Evolutionary conservation across 768 basidiomycete genomes (phyloP).

Genomic region (Tulasnella sp.): DNA sequence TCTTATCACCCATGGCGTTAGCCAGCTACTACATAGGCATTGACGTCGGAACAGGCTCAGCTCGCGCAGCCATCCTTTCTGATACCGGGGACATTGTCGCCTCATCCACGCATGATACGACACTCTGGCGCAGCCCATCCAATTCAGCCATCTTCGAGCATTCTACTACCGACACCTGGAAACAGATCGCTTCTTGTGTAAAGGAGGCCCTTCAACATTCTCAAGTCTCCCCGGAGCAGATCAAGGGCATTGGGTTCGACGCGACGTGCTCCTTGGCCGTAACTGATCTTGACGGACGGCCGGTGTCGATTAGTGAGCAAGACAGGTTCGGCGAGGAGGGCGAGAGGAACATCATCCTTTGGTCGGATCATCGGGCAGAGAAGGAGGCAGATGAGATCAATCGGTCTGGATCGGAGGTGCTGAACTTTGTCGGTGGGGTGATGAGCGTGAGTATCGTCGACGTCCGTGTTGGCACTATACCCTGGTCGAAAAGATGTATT

Average conservation of each 20-base stretch:
- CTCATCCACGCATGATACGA: slow-evolving; percentile 70
- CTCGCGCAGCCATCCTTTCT: slow-evolving; percentile 72
- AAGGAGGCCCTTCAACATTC: slow-evolving; percentile 45
- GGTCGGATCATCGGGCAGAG: slow-evolving; percentile 95
- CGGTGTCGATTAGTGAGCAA: slow-evolving; percentile 65
- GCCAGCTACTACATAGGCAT: slow-evolving; percentile 34
- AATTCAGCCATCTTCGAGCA: slow-evolving; percentile 97
- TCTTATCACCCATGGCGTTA: no score
- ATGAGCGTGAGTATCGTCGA: slow-evolving; percentile 61
- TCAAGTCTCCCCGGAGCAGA: slow-evolving; percentile 40
- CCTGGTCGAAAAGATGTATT: slow-evolving; percentile 11
- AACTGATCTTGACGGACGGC: slow-evolving; percentile 57
- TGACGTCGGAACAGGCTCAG: slow-evolving; percentile 79
- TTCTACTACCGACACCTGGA: slow-evolving; percentile 84
- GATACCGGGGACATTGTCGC: slow-evolving; percentile 59
- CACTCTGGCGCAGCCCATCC: slow-evolving; percentile 69
- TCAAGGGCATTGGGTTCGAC: slow-evolving; percentile 89
- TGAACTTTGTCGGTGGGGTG: slow-evolving; percentile 91
- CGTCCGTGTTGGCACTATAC: neutral
- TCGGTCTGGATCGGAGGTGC: slow-evolving; percentile 64
- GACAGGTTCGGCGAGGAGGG: slow-evolving; percentile 50
- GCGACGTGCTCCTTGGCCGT: slow-evolving; percentile 96
- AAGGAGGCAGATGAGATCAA: slow-evolving; percentile 89
- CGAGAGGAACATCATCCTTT: slow-evolving; percentile 81
- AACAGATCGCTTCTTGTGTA: slow-evolving; percentile 49